Evolutionary conservation across 78 protist species (phyloP), one percentile per base, ranked within the genome.

Genomic region (Speleostelium caveatum): DNA sequence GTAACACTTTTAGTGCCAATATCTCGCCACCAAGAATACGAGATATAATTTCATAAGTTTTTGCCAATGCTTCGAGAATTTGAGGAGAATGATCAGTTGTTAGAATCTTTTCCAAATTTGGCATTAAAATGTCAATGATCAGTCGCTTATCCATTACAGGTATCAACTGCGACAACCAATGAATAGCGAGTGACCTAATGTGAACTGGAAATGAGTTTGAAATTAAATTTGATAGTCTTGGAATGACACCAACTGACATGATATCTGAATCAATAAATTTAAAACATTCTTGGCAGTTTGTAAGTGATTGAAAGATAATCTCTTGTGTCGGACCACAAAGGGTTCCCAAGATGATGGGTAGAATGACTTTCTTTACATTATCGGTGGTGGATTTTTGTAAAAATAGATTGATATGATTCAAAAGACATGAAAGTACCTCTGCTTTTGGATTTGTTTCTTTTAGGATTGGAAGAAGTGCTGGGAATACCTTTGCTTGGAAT

Each of bases 321-420:
- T 83, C 91, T 68, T 73, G 75, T 1, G 91, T 83, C 39, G 91
- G 91, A 28, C 91, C 91, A 69, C 91, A 83, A 17, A 83, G 12
- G 14, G 91, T 59, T 22, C 91, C 91, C 10, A 83, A 71, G 16
- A 72, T 32, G 22, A 83, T 55, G 0, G 91, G 91, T 26, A 83
- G 0, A 8, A 67, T 24, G n/a, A 32, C 35, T 21, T 36, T 59
- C 61, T 69, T 83, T 14, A 83, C 66, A 17, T 53, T 35, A 10
- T 59, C 91, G 16, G 56, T 22, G 2, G 60, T 59, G 12, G 72
- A 17, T 17, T 83, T 83, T 12, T 24, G 36, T 5, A 83, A 12
- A 1, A 83, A 69, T 26, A 58, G 28, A 22, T 61, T 19, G 16
- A 83, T 22, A 45, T 59, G 67, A 16, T 67, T 71, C 10, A 83